A percentile compares a stretch with the other conserved stretches of the same genome.
Evolutionary conservation across 192 early-diverging fungal species (phyloP).

Genomic region (Cetraspora pellucida): DNA sequence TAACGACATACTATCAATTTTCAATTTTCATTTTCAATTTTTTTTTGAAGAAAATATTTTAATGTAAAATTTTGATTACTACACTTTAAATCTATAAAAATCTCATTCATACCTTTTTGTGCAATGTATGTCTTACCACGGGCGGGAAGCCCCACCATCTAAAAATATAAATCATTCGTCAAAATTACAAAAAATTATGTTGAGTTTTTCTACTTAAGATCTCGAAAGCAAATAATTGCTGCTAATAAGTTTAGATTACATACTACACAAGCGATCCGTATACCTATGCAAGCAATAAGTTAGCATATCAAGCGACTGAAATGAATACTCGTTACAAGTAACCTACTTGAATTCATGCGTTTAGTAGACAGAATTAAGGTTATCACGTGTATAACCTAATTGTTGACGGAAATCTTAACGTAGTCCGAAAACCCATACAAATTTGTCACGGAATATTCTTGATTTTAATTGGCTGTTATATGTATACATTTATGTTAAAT

Average conservation of each 20-base stretch:
- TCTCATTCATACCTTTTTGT: slow-evolving; percentile 67
- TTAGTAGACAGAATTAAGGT: too few species aligned
- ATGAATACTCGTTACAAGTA: too few species aligned
- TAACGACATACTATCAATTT: slow-evolving; percentile 78
- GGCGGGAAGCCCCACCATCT: slow-evolving; percentile 92
- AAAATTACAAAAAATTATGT: not conserved
- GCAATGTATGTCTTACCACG: slow-evolving; percentile 97
- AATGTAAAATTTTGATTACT: not conserved
- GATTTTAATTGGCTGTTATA: too few species aligned
- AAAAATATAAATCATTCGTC: slow-evolving; percentile 2
- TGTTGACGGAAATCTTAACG: too few species aligned
- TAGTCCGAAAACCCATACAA: too few species aligned
- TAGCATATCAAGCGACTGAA: too few species aligned
- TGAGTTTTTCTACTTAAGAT: not conserved
- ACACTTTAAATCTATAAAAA: not conserved
- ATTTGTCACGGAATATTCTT: too few species aligned
- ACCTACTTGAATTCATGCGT: too few species aligned
- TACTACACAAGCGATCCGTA: slow-evolving; percentile 55
- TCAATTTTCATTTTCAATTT: not conserved
- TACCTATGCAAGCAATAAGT: slow-evolving; percentile 31
- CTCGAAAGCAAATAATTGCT: too few species aligned
- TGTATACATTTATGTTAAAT: too few species aligned
- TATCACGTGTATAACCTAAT: too few species aligned
- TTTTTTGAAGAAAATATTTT: not conserved
- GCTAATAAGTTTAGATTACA: slow-evolving; percentile 22